Conservation (phyloP, 2,329 filamentous ascomycete genomes). For the Juglanconis oblonga region DNA sequence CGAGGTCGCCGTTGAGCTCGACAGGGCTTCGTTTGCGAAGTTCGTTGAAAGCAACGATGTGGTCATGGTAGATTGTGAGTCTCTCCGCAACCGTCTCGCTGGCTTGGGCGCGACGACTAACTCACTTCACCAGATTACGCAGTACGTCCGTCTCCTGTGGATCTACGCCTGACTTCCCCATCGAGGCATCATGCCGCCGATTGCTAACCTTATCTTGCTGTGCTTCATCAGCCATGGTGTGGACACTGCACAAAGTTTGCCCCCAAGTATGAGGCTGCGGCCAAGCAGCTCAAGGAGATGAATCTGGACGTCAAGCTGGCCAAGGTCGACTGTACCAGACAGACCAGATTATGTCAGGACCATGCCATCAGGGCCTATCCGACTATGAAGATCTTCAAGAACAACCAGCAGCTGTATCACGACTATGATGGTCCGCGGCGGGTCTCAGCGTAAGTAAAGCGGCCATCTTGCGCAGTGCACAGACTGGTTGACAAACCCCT, state of each 20-base stretch:
- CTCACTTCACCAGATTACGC: conserved; percentile 1
- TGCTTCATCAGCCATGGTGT: conserved; percentile 17
- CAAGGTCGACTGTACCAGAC: conserved; percentile 94
- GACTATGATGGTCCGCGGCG: conserved; percentile 90
- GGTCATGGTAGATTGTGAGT: conserved; percentile 89
- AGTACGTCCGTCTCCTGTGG: background rate
- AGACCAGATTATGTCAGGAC: conserved; percentile 84
- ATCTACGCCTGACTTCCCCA: background rate
- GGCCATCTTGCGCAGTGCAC: background rate
- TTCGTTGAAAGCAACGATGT: conserved; percentile 85
- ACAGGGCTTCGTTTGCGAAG: conserved; percentile 78
- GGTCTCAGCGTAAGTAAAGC: conserved; percentile 63
- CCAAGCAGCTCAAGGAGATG: conserved; percentile 82
- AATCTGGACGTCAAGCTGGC: conserved; percentile 69
- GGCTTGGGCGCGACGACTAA: background rate
- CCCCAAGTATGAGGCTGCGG: conserved; percentile 85
- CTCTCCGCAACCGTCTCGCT: conserved; percentile 23
- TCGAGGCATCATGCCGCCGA: background rate
- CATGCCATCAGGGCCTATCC: conserved; percentile 96
- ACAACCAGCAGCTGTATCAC: conserved; percentile 73
- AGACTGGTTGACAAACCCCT: background rate
- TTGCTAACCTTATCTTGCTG: background rate
- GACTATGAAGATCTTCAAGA: conserved; percentile 95
- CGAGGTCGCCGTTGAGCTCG: conserved; percentile 76
- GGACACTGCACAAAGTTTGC: conserved; percentile 98